Percentiles rank a stretch among this genome's conserved stretches.
These are phyloP conservation scores for Porpolomopsis calyptriformis DNA, from an alignment of 768 basidiomycete genomes.

Conservation along the genomic window DNA sequence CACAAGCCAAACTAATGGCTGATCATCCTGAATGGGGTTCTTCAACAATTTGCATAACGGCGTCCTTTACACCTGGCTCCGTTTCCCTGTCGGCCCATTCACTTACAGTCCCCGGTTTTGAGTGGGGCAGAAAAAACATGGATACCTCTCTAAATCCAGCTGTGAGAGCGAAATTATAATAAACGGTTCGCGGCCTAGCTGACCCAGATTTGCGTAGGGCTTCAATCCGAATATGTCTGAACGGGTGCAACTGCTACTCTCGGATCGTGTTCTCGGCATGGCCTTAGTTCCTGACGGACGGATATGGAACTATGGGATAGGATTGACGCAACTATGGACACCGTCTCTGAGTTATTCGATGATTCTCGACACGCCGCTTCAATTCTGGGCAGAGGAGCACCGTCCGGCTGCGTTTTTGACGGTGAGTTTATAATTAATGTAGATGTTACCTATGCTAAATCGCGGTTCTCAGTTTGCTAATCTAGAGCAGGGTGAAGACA, in stretches of 20 bases:
- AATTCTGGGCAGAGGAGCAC: slow-evolving; percentile 96
- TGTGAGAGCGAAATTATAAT: slow-evolving; percentile 23
- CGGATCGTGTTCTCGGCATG: slow-evolving; percentile 93
- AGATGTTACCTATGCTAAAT: slow-evolving; percentile 7
- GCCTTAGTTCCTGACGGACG: slow-evolving; percentile 89
- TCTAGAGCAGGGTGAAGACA: slow-evolving; percentile 84
- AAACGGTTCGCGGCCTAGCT: background rate
- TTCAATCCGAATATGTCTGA: slow-evolving; percentile 99
- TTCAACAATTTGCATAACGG: slow-evolving; percentile 85
- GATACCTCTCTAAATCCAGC: slow-evolving; percentile 78
- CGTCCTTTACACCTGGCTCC: slow-evolving; percentile 96
- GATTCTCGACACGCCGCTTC: slow-evolving; percentile 81
- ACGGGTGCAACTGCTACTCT: slow-evolving; percentile 83
- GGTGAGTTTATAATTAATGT: slow-evolving; percentile 40
- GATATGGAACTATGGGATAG: slow-evolving; percentile 96
- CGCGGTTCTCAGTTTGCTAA: slow-evolving; percentile 60
- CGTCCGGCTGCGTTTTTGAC: slow-evolving; percentile 90
- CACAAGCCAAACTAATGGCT: slow-evolving; percentile 94
- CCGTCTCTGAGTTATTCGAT: slow-evolving; percentile 72
- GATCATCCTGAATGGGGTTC: slow-evolving; percentile 94
- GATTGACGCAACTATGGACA: slow-evolving; percentile 86
- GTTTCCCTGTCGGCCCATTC: slow-evolving; percentile 92
- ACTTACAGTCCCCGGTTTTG: slow-evolving; percentile 84
- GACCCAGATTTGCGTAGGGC: slow-evolving; percentile 33
- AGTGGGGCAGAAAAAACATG: slow-evolving; percentile 93